These are phyloP conservation scores for Nelumbo lutea DNA, from an alignment of 164 flowering plant species.

Conservation along the genomic window DNA sequence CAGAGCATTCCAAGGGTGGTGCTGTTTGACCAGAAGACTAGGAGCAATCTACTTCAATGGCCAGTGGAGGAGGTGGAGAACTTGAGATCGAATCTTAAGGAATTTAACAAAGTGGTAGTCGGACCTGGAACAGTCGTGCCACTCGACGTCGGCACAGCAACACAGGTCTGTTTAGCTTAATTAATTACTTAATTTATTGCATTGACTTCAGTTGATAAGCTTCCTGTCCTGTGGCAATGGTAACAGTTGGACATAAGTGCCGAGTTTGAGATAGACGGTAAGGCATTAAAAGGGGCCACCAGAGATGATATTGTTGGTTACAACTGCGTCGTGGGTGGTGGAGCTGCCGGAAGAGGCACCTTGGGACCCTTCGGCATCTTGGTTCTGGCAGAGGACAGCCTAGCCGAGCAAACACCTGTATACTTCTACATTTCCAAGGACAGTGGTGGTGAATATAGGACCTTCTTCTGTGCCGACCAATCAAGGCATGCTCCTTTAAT, in stretches of 20 bases:
- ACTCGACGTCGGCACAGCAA: slow-evolving; percentile 36
- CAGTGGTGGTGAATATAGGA: slow-evolving; percentile 24
- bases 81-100: too few relatives aligned
- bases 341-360: slow-evolving; percentile 37
- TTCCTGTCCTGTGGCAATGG: neutral
- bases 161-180: slow-evolving; percentile 33
- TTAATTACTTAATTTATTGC: neutral
- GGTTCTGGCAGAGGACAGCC: slow-evolving; percentile 47
- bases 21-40: too few relatives aligned
- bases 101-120: slow-evolving; percentile 6
- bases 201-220: too few relatives aligned
- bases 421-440: slow-evolving; percentile 44
- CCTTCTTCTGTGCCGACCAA: slow-evolving; percentile 56
- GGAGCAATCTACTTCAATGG: too few relatives aligned
- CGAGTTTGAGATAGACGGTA: slow-evolving; percentile 39
- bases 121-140: slow-evolving; percentile 46
- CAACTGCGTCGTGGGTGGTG: slow-evolving; percentile 31
- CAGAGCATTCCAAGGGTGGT: too few relatives aligned
- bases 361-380: slow-evolving; percentile 69
- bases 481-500: slow-evolving; percentile 22
- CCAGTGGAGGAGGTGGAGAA: slow-evolving; percentile 8
- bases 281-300: slow-evolving; percentile 17
- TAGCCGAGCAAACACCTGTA: slow-evolving; percentile 49
- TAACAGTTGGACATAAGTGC: slow-evolving; percentile 52
- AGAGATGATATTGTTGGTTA: slow-evolving; percentile 19